These are phyloP conservation scores for Termitomyces sp. DNA, from an alignment of 768 basidiomycete genomes.

Conservation along the genomic window DNA sequence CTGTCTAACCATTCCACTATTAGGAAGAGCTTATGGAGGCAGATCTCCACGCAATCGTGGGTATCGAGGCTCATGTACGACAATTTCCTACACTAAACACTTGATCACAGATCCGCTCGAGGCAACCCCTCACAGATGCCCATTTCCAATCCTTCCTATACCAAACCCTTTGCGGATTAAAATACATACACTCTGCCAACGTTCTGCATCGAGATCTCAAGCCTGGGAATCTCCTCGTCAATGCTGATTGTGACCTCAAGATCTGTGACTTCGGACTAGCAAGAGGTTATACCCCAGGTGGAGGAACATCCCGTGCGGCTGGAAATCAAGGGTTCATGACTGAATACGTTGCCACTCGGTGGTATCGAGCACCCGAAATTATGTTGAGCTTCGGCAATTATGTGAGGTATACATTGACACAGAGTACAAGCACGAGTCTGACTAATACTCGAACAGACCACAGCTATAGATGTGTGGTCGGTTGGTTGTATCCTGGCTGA, in stretches of 20 bases:
- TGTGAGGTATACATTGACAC: slow-evolving; percentile 41
- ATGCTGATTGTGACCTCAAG: slow-evolving; percentile 97
- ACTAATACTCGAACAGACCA: slow-evolving; percentile 50
- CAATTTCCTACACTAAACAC: neutral
- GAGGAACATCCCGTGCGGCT: slow-evolving; percentile 66
- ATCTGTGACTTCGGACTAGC: slow-evolving; percentile 99
- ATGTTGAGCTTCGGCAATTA: slow-evolving; percentile 98
- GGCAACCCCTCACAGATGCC: slow-evolving; percentile 84
- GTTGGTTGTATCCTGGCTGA: slow-evolving; percentile 96
- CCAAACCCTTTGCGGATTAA: slow-evolving; percentile 96
- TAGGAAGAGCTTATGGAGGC: slow-evolving; percentile 99
- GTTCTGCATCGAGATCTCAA: slow-evolving; percentile 97
- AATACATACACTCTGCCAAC: slow-evolving; percentile 97
- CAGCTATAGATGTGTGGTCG: slow-evolving; percentile 94
- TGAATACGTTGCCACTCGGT: slow-evolving; percentile 97
- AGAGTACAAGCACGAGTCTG: neutral
- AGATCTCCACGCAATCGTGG: slow-evolving; percentile 96
- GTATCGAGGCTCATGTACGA: slow-evolving; percentile 16
- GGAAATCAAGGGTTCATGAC: slow-evolving; percentile 97
- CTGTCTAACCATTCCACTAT: slow-evolving; percentile 6
- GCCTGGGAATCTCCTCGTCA: slow-evolving; percentile 92
- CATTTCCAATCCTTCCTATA: slow-evolving; percentile 97
- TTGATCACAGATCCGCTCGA: slow-evolving; percentile 65
- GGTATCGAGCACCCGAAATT: slow-evolving; percentile 99
- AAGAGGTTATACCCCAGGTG: slow-evolving; percentile 85